A percentile compares a stretch with the other conserved stretches of the same genome.
These are phyloP conservation scores for Dendrostoma leiphaemia DNA, from an alignment of 2,329 filamentous ascomycete genomes.

Conservation along the genomic window DNA sequence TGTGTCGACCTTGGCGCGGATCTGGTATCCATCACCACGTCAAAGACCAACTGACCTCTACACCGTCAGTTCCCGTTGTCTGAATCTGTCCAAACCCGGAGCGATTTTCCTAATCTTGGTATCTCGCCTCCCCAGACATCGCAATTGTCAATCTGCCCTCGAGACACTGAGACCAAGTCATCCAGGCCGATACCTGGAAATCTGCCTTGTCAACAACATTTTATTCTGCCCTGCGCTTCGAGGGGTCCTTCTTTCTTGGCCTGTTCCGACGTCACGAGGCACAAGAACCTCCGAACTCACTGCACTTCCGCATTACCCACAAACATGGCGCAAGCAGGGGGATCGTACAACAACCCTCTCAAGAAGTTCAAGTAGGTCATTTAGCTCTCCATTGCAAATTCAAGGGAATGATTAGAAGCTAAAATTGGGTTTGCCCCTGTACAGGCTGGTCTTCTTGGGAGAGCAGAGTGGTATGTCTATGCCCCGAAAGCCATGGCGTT, in stretches of 20 bases:
- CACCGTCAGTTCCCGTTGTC: conserved; percentile 6
- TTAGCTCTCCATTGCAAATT: neutral
- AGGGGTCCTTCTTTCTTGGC: neutral
- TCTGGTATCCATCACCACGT: too few species aligned
- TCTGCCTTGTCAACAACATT: neutral
- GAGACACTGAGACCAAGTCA: neutral
- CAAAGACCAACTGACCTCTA: conserved; percentile 7
- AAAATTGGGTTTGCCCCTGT: conserved; percentile 11
- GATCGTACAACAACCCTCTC: conserved; percentile 96
- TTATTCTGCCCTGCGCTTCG: too few species aligned
- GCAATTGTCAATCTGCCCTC: neutral
- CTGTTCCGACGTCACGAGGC: neutral
- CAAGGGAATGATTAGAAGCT: conserved; percentile 6
- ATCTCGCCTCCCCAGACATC: neutral
- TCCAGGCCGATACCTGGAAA: neutral
- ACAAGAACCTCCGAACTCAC: neutral
- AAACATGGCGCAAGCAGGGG: conserved; percentile 78
- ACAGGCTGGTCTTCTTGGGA: conserved; percentile 90
- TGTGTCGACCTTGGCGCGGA: too few species aligned
- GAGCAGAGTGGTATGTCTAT: conserved; percentile 87
- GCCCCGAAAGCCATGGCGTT: neutral
- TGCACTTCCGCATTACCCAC: conserved; percentile 25
- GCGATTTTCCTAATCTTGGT: neutral
- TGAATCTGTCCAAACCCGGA: conserved; percentile 7
- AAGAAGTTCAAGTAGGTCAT: conserved; percentile 96